Base-by-base conservation (phyloP, 208 protist species). In the Endotrypanum monterogeii region DNA sequence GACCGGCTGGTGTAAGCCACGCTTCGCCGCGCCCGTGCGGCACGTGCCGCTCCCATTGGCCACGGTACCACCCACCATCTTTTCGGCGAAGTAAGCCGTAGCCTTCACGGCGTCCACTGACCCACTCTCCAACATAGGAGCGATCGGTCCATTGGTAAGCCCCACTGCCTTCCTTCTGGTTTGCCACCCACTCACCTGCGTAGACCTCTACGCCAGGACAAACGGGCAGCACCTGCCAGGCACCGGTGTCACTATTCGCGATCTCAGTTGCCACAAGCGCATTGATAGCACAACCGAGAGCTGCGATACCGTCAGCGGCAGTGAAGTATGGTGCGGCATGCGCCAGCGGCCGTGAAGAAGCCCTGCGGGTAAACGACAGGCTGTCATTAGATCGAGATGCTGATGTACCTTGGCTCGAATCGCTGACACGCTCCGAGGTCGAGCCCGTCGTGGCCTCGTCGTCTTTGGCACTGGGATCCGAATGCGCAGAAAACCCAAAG, bases 141-240 rank as follows among this genome's bases (percentile, higher is more conserved):
- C 85, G 79, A 74, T 94, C 91, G 23, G 56, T 23, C 90, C 93
- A 96, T 80, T 95, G 89, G 80, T 97, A 96, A 23, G 89, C 80
- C 28, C 92, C 94, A 44, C 60, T 56, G 51, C 92, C 94, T 39
- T 96, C 83, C 71, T 96, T 93, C 14, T 72, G 72, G 57, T 90
- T 90, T 54, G 82, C 71, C 5, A 74, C 71, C 94, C 95, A 98
- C 67, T 96, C 85, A 18, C 95, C 95, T 23, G 94, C 86, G 83
- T 98, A 98, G 52, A 93, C 81, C 78, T 98, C 94, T 7, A 94
- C 76, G 48, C 73, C 78, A 32, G 74, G 71, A 28, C 74, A 71
- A 71, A 81, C 70, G 14, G 76, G 76, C 54, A 81, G 71, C 65
- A 81, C 71, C 71, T 51, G 30, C 76, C 76, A 81, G 50, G 60